Percentiles rank a stretch among this genome's conserved stretches.
These are phyloP conservation scores for Hanseniaspora lachancei DNA, from an alignment of 805 yeast species.

Conservation along the genomic window DNA sequence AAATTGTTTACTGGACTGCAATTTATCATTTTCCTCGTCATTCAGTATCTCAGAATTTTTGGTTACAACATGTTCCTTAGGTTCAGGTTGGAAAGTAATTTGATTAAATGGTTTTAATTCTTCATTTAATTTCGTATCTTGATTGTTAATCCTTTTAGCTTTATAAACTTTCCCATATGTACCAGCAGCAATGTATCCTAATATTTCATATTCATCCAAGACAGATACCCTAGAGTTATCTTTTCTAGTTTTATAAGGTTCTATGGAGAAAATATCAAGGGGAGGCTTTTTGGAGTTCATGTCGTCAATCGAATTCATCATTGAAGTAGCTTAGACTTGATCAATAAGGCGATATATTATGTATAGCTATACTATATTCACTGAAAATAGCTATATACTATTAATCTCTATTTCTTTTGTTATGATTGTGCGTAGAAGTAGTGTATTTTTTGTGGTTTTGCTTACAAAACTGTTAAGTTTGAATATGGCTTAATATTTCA, in stretches of 20 bases:
- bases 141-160: conserved; percentile 39
- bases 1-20: not conserved
- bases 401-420: no score
- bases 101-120: conserved; percentile 3
- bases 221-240: conserved; percentile 61
- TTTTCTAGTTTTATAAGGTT: conserved; percentile 47
- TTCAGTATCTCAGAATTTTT: conserved; percentile 8
- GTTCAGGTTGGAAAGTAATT: not conserved
- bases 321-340: no score
- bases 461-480: no score
- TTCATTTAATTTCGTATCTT: not conserved
- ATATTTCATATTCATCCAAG: conserved; percentile 68
- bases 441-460: no score
- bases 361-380: no score
- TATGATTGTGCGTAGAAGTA: no score
- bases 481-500: no score
- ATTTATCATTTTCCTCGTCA: not conserved
- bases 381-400: no score
- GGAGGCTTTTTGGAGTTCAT: not conserved
- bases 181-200: conserved; percentile 97
- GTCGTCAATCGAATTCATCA: not conserved
- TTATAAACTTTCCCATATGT: conserved; percentile 96
- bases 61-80: conserved; percentile 7
- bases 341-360: no score
- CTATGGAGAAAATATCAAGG: conserved; percentile 42